A percentile compares a stretch with the other conserved stretches of the same genome.
Conservation (phyloP, 2,329 filamentous ascomycete species). For the Hypoxylon sp. region DNA sequence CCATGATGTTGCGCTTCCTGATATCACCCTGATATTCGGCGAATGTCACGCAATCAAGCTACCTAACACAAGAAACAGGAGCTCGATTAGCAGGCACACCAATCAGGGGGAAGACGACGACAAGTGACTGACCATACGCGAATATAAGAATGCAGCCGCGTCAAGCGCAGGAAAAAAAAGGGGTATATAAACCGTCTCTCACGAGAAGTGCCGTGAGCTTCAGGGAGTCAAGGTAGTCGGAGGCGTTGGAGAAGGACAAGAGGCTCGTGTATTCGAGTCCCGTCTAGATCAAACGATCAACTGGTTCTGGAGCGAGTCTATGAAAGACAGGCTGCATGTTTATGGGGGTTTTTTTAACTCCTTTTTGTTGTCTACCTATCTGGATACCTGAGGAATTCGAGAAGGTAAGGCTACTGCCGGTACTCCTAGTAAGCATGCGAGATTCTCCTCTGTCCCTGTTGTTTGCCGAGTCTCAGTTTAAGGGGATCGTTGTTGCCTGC, state of each 20-base stretch:
- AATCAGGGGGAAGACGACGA: neutral
- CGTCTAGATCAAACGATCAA: neutral
- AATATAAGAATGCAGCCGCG: neutral
- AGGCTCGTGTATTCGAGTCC: conserved; percentile 1
- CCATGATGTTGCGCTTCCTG: neutral
- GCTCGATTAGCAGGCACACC: neutral
- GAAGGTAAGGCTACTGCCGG: neutral
- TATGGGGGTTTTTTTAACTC: too few relatives aligned
- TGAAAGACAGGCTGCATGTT: conserved; percentile 4
- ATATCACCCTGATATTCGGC: neutral
- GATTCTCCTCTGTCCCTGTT: neutral
- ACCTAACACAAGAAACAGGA: conserved; percentile 3
- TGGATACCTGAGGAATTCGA: neutral
- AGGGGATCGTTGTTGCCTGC: neutral
- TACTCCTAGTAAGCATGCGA: conserved; percentile 5
- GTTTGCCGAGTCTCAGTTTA: neutral
- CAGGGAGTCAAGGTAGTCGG: neutral
- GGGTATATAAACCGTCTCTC: neutral
- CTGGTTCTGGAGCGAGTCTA: neutral
- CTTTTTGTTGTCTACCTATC: neutral
- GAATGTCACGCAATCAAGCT: neutral
- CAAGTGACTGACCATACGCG: neutral
- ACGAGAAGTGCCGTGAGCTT: neutral
- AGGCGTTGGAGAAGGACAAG: neutral
- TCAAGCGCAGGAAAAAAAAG: neutral